These are phyloP conservation scores for Boletus speciosus DNA, from an alignment of 768 basidiomycete species.

Conservation along the genomic window DNA sequence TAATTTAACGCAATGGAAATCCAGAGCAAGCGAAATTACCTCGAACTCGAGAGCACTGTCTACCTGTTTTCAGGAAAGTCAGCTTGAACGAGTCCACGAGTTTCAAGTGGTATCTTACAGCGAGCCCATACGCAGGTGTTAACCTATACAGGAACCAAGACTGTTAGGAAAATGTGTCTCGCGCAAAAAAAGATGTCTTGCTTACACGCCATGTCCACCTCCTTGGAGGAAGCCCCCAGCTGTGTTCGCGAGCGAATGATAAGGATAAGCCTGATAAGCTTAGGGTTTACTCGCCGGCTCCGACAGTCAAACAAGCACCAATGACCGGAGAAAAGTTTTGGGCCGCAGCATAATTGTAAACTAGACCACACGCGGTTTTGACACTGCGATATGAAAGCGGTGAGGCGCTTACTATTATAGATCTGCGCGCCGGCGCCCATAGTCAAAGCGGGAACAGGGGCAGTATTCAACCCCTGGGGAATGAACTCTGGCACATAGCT, in stretches of 20 bases:
- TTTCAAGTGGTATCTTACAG: conserved; percentile 19
- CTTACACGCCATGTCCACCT: conserved; percentile 42
- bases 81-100: not conserved
- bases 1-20: not conserved
- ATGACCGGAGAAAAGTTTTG: conserved; percentile 16
- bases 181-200: not conserved
- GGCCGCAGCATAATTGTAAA: conserved; percentile 13
- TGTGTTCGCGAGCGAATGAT: not conserved
- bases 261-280: not conserved
- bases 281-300: conserved; percentile 7
- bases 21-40: conserved; percentile 1
- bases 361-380: not conserved
- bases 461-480: conserved; percentile 14
- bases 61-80: conserved; percentile 26
- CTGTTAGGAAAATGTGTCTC: not conserved
- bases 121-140: conserved; percentile 42
- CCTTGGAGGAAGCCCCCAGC: conserved; percentile 51
- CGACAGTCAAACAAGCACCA: conserved; percentile 21
- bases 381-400: not conserved
- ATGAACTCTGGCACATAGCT: conserved; percentile 17
- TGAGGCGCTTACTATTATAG: conserved; percentile 6
- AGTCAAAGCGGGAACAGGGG: conserved; percentile 15
- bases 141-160: conserved; percentile 13
- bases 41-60: conserved; percentile 46
- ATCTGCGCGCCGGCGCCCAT: conserved; percentile 20